Conservation (phyloP, 1,284 basidiomycete genomes). For the Trametes pubescens region DNA sequence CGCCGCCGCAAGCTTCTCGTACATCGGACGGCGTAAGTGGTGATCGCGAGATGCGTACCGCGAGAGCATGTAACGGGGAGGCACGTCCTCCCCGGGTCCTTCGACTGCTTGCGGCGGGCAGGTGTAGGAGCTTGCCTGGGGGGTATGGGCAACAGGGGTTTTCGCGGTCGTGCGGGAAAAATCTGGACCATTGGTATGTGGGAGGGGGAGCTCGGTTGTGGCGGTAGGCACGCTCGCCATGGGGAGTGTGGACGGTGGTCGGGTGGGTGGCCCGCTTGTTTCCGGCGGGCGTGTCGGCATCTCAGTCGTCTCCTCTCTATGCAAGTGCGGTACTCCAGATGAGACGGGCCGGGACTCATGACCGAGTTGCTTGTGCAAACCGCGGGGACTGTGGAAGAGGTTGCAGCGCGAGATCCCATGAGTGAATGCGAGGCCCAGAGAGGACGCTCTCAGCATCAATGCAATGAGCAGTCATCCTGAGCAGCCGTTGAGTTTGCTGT, state of each 20-base stretch:
- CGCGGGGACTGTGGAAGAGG: slow-evolving; percentile 29
- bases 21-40: slow-evolving; percentile 13
- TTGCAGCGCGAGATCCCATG: slow-evolving; percentile 40
- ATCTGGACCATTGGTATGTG: not conserved
- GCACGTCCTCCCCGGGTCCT: not conserved
- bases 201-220: not conserved
- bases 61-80: not conserved
- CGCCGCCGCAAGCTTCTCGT: slow-evolving; percentile 44
- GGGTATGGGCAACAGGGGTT: not conserved
- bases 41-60: slow-evolving; percentile 20
- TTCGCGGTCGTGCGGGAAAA: not conserved
- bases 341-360: slow-evolving; percentile 23
- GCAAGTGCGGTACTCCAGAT: slow-evolving; percentile 17
- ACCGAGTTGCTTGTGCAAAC: slow-evolving; percentile 30
- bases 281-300: slow-evolving; percentile 14
- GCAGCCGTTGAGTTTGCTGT: slow-evolving; percentile 6
- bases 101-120: slow-evolving; percentile 6
- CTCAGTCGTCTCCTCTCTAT: slow-evolving; percentile 19
- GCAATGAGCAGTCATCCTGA: slow-evolving; percentile 76
- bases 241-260: not conserved
- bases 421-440: slow-evolving; percentile 62
- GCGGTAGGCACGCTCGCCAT: not conserved
- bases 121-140: slow-evolving; percentile 1
- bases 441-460: slow-evolving; percentile 85
- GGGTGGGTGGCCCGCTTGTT: not conserved